Conservation (phyloP, 2,329 filamentous ascomycete species). For the Ophiostoma ulmi region DNA sequence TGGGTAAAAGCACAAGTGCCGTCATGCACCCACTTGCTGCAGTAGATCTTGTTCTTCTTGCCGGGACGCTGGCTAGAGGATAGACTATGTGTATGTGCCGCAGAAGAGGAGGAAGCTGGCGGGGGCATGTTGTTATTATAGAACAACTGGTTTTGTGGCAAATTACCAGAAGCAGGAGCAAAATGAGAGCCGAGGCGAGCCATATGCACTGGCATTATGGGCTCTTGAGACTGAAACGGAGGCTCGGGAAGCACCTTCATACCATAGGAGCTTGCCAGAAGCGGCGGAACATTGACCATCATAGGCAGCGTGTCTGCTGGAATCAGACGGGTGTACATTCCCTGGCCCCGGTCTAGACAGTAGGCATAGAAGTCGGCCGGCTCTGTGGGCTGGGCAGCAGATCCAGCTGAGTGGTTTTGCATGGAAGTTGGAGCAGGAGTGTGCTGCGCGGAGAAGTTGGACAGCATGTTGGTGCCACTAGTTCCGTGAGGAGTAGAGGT, state of each 20-base stretch:
- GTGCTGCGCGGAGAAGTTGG: not conserved
- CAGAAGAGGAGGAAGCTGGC: not conserved
- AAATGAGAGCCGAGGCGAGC: not conserved
- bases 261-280: constrained; percentile 38
- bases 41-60: constrained; percentile 64
- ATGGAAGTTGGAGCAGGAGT: not conserved
- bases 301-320: constrained; percentile 50
- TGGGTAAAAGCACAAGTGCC: constrained; percentile 81
- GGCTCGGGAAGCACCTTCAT: constrained; percentile 43
- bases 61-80: constrained; percentile 25
- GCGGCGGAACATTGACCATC: constrained; percentile 41
- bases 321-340: constrained; percentile 50
- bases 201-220: not conserved
- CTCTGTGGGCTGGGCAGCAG: not conserved
- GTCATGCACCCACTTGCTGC: constrained; percentile 83
- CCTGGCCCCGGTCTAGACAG: constrained; percentile 50
- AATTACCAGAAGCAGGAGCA: not conserved
- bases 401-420: not conserved
- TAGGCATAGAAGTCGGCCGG: constrained; percentile 40
- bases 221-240: not conserved
- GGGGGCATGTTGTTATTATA: not conserved
- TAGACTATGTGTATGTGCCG: not conserved
- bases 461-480: not conserved
- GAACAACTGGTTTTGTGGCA: not conserved
- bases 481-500: not conserved